Evolutionary conservation across 768 basidiomycete species (phyloP), one percentile per base, ranked within the genome.

Genomic region (Suillus fuscotomentosus): DNA sequence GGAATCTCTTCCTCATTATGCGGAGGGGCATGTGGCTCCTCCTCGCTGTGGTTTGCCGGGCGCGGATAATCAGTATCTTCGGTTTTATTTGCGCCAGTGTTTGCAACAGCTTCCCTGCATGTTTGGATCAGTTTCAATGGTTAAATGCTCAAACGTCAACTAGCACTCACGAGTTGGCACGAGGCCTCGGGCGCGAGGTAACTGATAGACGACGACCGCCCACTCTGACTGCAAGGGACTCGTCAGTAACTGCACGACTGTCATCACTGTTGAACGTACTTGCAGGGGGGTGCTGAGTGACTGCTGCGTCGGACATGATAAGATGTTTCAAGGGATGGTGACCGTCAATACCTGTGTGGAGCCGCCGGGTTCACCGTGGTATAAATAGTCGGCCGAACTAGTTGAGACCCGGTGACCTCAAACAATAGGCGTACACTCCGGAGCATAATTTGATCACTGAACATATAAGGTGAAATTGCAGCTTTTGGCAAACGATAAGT

Each of bases 181-280:
- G 78, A 15, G 76, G 66, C 67, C 72, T 83, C 63, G 75, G 79
- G 67, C 74, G 83, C 2, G 79, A 69, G 43, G 77, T 78, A 36
- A 79, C 66, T 24, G 86, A 86, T 47, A 83, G 78, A 15, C 86
- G 81, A 54, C 85, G 80, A 34, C 84, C 84, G 41, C 80, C 84
- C 15, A 86, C 84, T 68, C 71, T 78, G 60, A 79, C 77, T 78
- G 57, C 2, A 56, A 51, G 36, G 17, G 34, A n/a, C 20, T 39
- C 27, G 45, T 34, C 5, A 22, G 56, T 48, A 57, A 53, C 7
- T 9, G 38, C 24, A 42, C 13, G 24, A 39, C 56, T 38, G 31
- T 2, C 51, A 1, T 10, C 6, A 22, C 7, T 9, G 22, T 55
- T 64, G 41, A 53, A 73, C 81, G 72, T 72, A 85, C 86, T 62